Percentiles rank a stretch among this genome's conserved stretches.
Conservation (phyloP, 2,329 filamentous ascomycete genomes). For the Tolypocladium pustulatum region DNA sequence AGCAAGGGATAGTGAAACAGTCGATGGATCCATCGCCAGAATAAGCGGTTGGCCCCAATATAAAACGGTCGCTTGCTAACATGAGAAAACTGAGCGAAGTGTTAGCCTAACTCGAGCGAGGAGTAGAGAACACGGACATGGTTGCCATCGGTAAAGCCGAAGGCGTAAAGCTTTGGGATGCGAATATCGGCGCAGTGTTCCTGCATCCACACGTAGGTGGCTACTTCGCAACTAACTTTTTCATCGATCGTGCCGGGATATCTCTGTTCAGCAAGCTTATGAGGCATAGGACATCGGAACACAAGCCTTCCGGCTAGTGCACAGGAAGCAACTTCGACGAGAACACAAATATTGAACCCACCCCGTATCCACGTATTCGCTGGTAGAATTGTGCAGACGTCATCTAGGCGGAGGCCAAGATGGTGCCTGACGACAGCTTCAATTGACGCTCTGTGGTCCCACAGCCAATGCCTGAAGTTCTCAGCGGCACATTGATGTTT, state of each 20-base stretch:
- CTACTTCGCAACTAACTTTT: constrained; percentile 21
- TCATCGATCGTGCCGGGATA: constrained; percentile 19
- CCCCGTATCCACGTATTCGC: constrained; percentile 8
- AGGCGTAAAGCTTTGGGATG: constrained; percentile 13
- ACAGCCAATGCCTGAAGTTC: constrained; percentile 3
- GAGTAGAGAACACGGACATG: constrained; percentile 6
- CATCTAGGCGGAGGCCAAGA: constrained; percentile 5
- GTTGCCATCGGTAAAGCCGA: constrained; percentile 7
- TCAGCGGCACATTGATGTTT: constrained; percentile 4
- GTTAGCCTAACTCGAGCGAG: too few species aligned
- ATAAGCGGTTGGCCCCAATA: neutral
- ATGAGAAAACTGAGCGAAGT: constrained; percentile 7
- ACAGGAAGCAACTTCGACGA: constrained; percentile 4
- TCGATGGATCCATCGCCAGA: constrained; percentile 4
- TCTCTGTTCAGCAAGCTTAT: constrained; percentile 8
- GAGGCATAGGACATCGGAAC: constrained; percentile 9
- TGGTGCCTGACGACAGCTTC: constrained; percentile 6
- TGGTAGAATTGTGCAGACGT: constrained; percentile 7
- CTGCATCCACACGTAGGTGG: constrained; percentile 21
- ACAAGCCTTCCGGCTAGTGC: constrained; percentile 1
- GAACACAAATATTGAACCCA: constrained; percentile 10
- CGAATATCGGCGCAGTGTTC: constrained; percentile 16
- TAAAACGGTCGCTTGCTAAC: constrained; percentile 2
- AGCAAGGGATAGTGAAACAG: constrained; percentile 6
- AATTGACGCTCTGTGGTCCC: constrained; percentile 6